These are phyloP conservation scores for Talaromyces ruber DNA, from an alignment of 495 filamentous ascomycete genomes.

Conservation along the genomic window DNA sequence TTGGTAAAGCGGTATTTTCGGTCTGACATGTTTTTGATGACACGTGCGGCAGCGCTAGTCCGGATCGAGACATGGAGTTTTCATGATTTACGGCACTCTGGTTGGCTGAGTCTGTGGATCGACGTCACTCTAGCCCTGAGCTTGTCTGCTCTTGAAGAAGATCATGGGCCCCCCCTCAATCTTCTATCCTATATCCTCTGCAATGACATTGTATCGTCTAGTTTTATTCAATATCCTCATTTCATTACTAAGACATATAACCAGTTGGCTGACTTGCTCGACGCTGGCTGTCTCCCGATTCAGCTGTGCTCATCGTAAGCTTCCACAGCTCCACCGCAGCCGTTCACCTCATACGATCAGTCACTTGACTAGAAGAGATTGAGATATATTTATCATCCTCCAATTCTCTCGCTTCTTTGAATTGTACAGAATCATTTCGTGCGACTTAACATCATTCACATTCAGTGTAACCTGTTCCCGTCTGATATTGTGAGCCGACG, in stretches of 20 bases:
- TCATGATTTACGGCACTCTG: neutral
- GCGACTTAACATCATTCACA: neutral
- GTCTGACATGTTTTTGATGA: neutral
- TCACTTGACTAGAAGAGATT: neutral
- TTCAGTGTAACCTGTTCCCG: neutral
- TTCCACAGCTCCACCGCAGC: neutral
- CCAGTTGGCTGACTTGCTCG: neutral
- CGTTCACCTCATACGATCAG: neutral
- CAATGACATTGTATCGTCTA: too few relatives aligned
- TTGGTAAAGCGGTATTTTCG: too few relatives aligned
- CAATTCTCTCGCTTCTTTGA: neutral
- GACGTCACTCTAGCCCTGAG: neutral
- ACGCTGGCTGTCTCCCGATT: neutral
- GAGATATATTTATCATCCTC: neutral
- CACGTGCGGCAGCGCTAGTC: neutral
- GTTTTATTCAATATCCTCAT: too few relatives aligned
- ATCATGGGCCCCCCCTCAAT: neutral
- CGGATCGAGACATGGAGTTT: neutral
- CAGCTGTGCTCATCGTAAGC: neutral
- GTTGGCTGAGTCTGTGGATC: neutral
- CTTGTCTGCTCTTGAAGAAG: neutral
- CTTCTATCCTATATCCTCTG: too few relatives aligned
- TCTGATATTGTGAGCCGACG: conserved; percentile 1
- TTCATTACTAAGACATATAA: neutral
- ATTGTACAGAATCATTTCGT: neutral